Conservation (phyloP, 2,329 filamentous ascomycete genomes). For the Ramularia endophylla region DNA sequence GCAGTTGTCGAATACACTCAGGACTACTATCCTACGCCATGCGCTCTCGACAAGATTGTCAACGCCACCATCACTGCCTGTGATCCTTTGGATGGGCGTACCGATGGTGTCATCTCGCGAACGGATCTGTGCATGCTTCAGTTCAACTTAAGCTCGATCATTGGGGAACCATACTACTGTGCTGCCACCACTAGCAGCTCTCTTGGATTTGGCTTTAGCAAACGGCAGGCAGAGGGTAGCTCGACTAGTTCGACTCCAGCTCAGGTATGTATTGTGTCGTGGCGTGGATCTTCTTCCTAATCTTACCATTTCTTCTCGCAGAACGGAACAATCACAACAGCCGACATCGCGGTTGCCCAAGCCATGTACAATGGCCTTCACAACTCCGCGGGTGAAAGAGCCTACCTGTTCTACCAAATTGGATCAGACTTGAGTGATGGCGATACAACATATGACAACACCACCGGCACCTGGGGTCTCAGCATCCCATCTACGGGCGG, state of each 20-base stretch:
- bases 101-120: slow-evolving; percentile 48
- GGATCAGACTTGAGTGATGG: slow-evolving; percentile 30
- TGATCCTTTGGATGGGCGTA: slow-evolving; percentile 49
- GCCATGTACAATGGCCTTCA: slow-evolving; percentile 36
- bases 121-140: slow-evolving; percentile 43
- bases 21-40: slow-evolving; percentile 38
- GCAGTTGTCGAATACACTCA: slow-evolving; percentile 35
- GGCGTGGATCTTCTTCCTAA: no score
- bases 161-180: no score
- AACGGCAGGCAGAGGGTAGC: no score
- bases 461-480: slow-evolving; percentile 31
- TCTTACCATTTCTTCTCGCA: no score
- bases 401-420: slow-evolving; percentile 37
- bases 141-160: slow-evolving; percentile 41
- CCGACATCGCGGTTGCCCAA: slow-evolving; percentile 28
- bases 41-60: slow-evolving; percentile 46
- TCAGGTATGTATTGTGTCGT: no score
- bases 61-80: slow-evolving; percentile 51
- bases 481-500: slow-evolving; percentile 32
- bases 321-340: slow-evolving; percentile 27
- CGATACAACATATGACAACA: slow-evolving; percentile 31
- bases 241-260: no score
- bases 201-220: no score
- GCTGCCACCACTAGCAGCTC: no score
- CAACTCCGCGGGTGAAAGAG: slow-evolving; percentile 34